These are phyloP conservation scores for Harringtonia aguacate DNA, from an alignment of 2,329 filamentous ascomycete genomes.

Conservation along the genomic window DNA sequence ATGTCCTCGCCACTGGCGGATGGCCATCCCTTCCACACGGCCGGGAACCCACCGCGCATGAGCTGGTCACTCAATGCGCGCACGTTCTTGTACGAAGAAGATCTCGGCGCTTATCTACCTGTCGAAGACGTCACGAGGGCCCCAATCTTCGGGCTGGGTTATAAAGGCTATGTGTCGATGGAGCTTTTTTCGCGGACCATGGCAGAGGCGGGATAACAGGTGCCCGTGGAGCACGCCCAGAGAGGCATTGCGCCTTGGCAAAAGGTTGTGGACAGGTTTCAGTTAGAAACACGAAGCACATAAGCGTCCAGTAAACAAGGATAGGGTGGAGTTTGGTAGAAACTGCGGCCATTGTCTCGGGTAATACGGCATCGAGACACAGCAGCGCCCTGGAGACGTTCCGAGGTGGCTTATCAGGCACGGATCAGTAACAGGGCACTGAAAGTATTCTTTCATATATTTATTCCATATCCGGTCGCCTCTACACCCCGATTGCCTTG, in stretches of 20 bases:
- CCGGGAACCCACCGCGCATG: slow-evolving; percentile 45
- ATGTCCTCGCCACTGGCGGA: slow-evolving; percentile 34
- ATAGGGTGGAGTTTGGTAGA: no score
- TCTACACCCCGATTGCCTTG: no score
- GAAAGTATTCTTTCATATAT: no score
- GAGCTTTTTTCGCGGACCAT: slow-evolving; percentile 35
- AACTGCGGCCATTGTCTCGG: no score
- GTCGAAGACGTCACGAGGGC: slow-evolving; percentile 40
- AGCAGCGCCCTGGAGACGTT: no score
- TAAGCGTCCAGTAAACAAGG: no score
- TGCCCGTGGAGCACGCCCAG: neutral
- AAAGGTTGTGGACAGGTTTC: no score
- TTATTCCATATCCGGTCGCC: no score
- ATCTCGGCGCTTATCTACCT: slow-evolving; percentile 47
- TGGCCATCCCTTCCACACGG: slow-evolving; percentile 41
- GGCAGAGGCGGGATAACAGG: neutral
- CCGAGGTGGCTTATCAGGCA: no score
- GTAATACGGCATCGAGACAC: no score
- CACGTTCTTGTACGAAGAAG: slow-evolving; percentile 40
- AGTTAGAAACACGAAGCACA: no score
- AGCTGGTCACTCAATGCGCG: slow-evolving; percentile 53
- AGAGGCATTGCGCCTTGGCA: neutral
- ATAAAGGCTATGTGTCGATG: slow-evolving; percentile 45
- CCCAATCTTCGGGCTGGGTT: slow-evolving; percentile 45
- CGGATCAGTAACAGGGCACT: no score